Percentiles rank a stretch among this genome's conserved stretches.
Evolutionary conservation across 1,284 basidiomycete species (phyloP).

Genomic region (Fereydounia khargensis): DNA sequence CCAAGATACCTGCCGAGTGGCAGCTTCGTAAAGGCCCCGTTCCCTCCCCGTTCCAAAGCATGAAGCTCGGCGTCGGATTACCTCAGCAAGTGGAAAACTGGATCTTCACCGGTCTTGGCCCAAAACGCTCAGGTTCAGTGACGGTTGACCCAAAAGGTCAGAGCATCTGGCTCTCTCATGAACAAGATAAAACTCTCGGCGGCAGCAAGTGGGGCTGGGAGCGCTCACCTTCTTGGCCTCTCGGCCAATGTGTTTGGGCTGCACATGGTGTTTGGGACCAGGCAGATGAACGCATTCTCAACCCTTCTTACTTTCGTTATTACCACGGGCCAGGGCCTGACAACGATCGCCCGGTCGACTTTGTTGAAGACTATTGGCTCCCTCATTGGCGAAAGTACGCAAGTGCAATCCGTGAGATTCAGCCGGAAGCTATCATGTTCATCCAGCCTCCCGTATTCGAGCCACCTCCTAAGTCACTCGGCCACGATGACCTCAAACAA

Average conservation of each 20-base stretch:
- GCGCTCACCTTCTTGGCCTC: constrained; percentile 71
- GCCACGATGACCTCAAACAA: constrained; percentile 64
- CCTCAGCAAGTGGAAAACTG: constrained; percentile 81
- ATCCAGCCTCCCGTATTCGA: constrained; percentile 91
- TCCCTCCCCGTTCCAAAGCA: constrained; percentile 79
- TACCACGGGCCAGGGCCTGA: constrained; percentile 21
- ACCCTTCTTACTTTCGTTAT: constrained; percentile 73
- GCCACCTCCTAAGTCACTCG: constrained; percentile 65
- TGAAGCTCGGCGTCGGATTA: constrained; percentile 83
- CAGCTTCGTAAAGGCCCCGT: constrained; percentile 74
- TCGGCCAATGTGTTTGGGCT: constrained; percentile 85
- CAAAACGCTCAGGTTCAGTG: constrained; percentile 70
- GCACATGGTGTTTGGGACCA: constrained; percentile 88
- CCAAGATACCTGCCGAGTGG: constrained; percentile 49
- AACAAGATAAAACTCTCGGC: constrained; percentile 34
- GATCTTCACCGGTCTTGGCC: constrained; percentile 77
- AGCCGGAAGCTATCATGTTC: constrained; percentile 84
- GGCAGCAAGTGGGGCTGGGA: constrained; percentile 72
- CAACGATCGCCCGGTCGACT: constrained; percentile 60
- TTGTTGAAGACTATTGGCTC: constrained; percentile 79
- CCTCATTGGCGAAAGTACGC: constrained; percentile 72
- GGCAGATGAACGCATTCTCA: constrained; percentile 68
- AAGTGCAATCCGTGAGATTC: constrained; percentile 67
- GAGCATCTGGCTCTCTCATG: constrained; percentile 40
- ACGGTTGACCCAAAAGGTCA: constrained; percentile 78